These are phyloP conservation scores for Lanmaoa pseudosensibilis DNA, from an alignment of 768 basidiomycete species.

Conservation along the genomic window DNA sequence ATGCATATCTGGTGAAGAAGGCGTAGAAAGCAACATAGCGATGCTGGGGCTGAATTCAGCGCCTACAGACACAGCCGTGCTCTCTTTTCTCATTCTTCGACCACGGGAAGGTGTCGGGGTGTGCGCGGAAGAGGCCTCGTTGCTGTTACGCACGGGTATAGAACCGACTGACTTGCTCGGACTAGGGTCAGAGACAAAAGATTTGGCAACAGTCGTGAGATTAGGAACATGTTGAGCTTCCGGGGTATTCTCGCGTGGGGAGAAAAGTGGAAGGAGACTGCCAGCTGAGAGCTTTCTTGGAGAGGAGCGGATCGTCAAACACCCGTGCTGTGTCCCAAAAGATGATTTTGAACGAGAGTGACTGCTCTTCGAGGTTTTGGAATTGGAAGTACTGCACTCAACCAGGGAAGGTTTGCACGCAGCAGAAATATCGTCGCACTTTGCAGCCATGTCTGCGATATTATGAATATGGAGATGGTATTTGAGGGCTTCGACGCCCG, in stretches of 20 bases:
- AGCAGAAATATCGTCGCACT: background rate
- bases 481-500: constrained; percentile 44
- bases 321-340: background rate
- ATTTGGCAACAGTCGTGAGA: constrained; percentile 14
- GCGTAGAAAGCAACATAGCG: constrained; percentile 29
- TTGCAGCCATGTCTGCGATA: constrained; percentile 36
- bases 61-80: constrained; percentile 1
- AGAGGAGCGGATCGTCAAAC: background rate
- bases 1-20: constrained; percentile 14
- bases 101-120: constrained; percentile 14
- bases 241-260: constrained; percentile 4
- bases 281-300: constrained; percentile 20
- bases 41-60: constrained; percentile 10
- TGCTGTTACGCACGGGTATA: background rate
- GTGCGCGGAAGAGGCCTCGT: background rate
- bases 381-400: background rate
- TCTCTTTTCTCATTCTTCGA: constrained; percentile 17
- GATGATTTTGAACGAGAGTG: constrained; percentile 23
- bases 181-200: constrained; percentile 3
- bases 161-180: background rate
- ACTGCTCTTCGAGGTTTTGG: constrained; percentile 1
- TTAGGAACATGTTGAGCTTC: constrained; percentile 5
- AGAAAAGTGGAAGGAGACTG: constrained; percentile 13
- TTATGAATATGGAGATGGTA: constrained; percentile 60
- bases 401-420: background rate